A percentile compares a stretch with the other conserved stretches of the same genome.
These are phyloP conservation scores for Amanita phalloides DNA, from an alignment of 768 basidiomycete species.

Conservation along the genomic window DNA sequence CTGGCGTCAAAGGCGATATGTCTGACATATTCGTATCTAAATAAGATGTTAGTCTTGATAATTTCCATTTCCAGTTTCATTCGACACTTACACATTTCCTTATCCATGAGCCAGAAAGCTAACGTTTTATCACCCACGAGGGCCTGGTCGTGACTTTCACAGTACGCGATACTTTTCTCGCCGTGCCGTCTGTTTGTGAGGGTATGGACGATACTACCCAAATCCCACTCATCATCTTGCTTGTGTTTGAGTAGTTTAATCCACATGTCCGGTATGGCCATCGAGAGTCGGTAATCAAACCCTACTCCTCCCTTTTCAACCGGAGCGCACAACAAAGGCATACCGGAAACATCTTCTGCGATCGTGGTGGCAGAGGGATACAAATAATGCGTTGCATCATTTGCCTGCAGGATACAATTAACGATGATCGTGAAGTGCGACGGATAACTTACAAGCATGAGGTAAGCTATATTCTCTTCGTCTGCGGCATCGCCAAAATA, in stretches of 20 bases:
- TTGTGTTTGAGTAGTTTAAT: slow-evolving; percentile 97
- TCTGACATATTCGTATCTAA: slow-evolving; percentile 93
- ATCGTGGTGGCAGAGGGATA: slow-evolving; percentile 83
- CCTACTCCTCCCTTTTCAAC: slow-evolving; percentile 81
- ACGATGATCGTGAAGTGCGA: background rate
- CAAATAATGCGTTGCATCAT: slow-evolving; percentile 75
- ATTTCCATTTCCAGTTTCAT: background rate
- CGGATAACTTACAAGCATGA: slow-evolving; percentile 76
- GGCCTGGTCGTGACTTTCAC: slow-evolving; percentile 96
- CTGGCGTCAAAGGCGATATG: slow-evolving; percentile 66
- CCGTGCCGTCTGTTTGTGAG: slow-evolving; percentile 81
- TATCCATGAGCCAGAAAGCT: slow-evolving; percentile 99
- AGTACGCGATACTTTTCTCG: slow-evolving; percentile 89
- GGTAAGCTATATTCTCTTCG: slow-evolving; percentile 83
- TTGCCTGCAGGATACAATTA: slow-evolving; percentile 50
- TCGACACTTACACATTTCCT: slow-evolving; percentile 86
- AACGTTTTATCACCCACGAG: slow-evolving; percentile 98
- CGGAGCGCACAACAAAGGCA: slow-evolving; percentile 87
- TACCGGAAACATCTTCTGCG: slow-evolving; percentile 98
- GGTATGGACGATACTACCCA: slow-evolving; percentile 80
- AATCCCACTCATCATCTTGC: slow-evolving; percentile 78
- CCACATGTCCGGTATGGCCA: slow-evolving; percentile 99
- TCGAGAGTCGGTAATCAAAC: slow-evolving; percentile 95
- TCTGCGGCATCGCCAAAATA: slow-evolving; percentile 88
- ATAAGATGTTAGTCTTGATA: background rate